Percentiles rank a stretch among this genome's conserved stretches.
phyloP scores from a whole-genome alignment of 371 early-diverging fungal species.

The Syncephalastrum monosporum region DNA sequence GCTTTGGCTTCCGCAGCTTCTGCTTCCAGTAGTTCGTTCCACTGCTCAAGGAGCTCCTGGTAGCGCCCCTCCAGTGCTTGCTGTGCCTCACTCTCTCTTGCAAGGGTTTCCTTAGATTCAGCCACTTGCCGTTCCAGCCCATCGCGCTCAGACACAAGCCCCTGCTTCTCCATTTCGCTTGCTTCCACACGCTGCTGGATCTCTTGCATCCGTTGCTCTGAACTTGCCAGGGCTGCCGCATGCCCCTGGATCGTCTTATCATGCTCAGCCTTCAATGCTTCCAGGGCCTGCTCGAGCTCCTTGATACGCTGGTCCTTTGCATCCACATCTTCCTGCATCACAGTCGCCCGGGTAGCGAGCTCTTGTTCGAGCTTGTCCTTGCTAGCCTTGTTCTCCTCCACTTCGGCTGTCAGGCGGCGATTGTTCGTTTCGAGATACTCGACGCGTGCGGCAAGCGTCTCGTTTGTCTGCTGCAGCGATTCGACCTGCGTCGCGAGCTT shows the following conservation, averaged over 20 bases:
- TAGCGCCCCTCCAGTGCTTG: too few relatives aligned
- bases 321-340: not conserved
- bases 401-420: not conserved
- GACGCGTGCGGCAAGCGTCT: slow-evolving; percentile 47
- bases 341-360: not conserved
- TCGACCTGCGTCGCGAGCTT: slow-evolving; percentile 53
- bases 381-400: not conserved
- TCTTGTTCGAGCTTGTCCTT: not conserved
- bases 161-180: too few relatives aligned
- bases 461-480: slow-evolving; percentile 28
- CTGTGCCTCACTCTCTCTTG: too few relatives aligned
- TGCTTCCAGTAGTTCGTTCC: too few relatives aligned
- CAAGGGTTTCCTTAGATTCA: too few relatives aligned
- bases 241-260: not conserved
- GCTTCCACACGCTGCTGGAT: too few relatives aligned
- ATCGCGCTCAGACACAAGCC: too few relatives aligned
- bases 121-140: too few relatives aligned
- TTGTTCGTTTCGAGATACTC: slow-evolving; percentile 46
- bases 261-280: not conserved
- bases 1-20: too few relatives aligned
- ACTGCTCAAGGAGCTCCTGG: too few relatives aligned
- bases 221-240: too few relatives aligned
- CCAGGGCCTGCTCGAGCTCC: not conserved
- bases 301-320: not conserved
- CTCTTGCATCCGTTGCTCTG: too few relatives aligned